Percentiles rank a stretch among this genome's conserved stretches.
Conservation (phyloP, 345 rosid species). For the Clarkia xantiana region DNA sequence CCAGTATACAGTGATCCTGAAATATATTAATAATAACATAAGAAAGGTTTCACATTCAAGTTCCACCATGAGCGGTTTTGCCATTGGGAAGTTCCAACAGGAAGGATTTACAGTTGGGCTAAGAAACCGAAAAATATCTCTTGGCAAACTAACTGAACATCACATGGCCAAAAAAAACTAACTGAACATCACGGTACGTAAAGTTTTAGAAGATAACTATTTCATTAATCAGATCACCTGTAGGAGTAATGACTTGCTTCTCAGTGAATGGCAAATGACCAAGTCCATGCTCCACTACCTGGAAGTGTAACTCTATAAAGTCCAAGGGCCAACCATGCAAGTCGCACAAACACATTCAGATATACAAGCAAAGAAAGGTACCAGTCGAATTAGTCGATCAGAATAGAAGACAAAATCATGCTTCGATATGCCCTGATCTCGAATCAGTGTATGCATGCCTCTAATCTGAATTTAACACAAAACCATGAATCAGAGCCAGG, state of each 20-base stretch:
- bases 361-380: conserved; percentile 15
- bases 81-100: too few species aligned
- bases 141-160: too few species aligned
- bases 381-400: conserved; percentile 92
- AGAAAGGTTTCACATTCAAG: background rate
- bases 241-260: conserved; percentile 91
- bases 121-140: too few species aligned
- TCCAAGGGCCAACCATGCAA: conserved; percentile 6
- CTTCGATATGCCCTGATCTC: conserved; percentile 86
- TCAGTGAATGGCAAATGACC: conserved; percentile 93
- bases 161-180: too few species aligned
- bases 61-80: too few species aligned
- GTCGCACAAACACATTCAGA: background rate
- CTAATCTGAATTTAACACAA: conserved; percentile 74
- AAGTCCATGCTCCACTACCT: conserved; percentile 99
- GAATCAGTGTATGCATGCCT: conserved; percentile 99
- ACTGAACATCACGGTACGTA: too few species aligned
- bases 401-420: conserved; percentile 98
- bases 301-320: conserved; percentile 15
- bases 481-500: too few species aligned
- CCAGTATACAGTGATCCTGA: conserved; percentile 76
- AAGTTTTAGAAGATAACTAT: conserved; percentile 1
- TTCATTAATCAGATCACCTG: conserved; percentile 35
- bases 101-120: too few species aligned
- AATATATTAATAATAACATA: conserved; percentile 15